These are phyloP conservation scores for Lasiosphaeria hispida DNA, from an alignment of 495 filamentous ascomycete species.

Conservation along the genomic window DNA sequence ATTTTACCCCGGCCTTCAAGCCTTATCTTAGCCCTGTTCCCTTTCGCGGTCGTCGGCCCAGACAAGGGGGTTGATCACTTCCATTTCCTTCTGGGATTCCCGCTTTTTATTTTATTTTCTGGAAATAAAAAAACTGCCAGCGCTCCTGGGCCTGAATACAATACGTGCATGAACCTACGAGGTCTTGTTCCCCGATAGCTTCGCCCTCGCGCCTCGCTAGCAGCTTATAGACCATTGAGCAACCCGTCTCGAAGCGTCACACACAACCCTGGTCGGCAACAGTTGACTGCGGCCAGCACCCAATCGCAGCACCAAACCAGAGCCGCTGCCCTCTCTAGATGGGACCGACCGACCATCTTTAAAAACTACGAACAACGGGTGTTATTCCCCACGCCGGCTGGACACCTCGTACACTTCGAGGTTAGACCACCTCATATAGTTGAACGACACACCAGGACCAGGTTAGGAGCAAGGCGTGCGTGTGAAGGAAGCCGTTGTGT, in stretches of 20 bases:
- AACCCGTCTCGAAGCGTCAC: no score
- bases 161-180: background rate
- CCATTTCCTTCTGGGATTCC: slow-evolving; percentile 6
- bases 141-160: background rate
- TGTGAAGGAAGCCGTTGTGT: no score
- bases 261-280: background rate
- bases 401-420: no score
- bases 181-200: background rate
- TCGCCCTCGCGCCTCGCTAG: no score
- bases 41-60: slow-evolving; percentile 1
- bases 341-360: background rate
- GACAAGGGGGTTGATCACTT: slow-evolving; percentile 10
- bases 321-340: background rate
- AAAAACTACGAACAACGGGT: background rate
- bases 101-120: slow-evolving; percentile 2
- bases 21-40: slow-evolving; percentile 14
- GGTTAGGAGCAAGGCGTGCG: no score
- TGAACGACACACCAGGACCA: no score
- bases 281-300: background rate
- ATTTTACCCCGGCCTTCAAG: slow-evolving; percentile 11
- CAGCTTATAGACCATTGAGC: no score
- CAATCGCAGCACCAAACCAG: background rate
- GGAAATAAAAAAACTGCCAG: background rate
- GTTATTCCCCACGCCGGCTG: background rate
- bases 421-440: no score